Percentiles rank a stretch among this genome's conserved stretches.
These are phyloP conservation scores for Xylaria sp. DNA, from an alignment of 2,329 filamentous ascomycete genomes.

Conservation along the genomic window DNA sequence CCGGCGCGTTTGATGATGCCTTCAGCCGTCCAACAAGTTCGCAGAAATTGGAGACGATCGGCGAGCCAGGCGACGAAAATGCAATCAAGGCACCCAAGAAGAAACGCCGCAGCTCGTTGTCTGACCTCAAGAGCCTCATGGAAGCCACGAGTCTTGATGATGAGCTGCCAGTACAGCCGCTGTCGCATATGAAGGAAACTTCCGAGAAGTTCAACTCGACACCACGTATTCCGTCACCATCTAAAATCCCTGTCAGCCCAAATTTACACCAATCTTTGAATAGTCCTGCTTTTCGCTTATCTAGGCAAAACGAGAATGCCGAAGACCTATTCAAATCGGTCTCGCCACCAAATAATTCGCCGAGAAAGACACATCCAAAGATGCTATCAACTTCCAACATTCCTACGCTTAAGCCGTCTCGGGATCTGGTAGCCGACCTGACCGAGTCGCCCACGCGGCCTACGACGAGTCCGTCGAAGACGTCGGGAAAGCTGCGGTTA, in stretches of 20 bases:
- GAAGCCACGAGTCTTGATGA: constrained; percentile 66
- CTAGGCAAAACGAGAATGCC: constrained; percentile 63
- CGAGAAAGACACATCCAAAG: constrained; percentile 57
- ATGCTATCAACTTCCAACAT: constrained; percentile 65
- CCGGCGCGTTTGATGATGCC: constrained; percentile 70
- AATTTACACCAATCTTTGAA: constrained; percentile 53
- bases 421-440: constrained; percentile 46
- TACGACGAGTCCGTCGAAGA: constrained; percentile 54
- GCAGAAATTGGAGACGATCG: constrained; percentile 68
- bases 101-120: constrained; percentile 91
- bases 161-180: constrained; percentile 56
- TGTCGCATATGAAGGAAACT: constrained; percentile 64
- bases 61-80: constrained; percentile 62
- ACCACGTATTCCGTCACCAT: constrained; percentile 57
- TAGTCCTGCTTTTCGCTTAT: constrained; percentile 45
- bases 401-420: constrained; percentile 61
- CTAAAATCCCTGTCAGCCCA: constrained; percentile 65
- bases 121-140: constrained; percentile 81
- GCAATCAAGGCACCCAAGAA: constrained; percentile 65
- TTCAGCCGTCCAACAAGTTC: constrained; percentile 66
- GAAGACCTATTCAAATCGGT: constrained; percentile 43
- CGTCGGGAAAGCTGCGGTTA: constrained; percentile 69
- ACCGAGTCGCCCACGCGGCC: constrained; percentile 47
- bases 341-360: constrained; percentile 36
- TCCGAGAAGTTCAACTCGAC: constrained; percentile 68